Evolutionary conservation across 2,329 filamentous ascomycete species (phyloP), one percentile per base, ranked within the genome.

Genomic region (Colletotrichum tropicale): DNA sequence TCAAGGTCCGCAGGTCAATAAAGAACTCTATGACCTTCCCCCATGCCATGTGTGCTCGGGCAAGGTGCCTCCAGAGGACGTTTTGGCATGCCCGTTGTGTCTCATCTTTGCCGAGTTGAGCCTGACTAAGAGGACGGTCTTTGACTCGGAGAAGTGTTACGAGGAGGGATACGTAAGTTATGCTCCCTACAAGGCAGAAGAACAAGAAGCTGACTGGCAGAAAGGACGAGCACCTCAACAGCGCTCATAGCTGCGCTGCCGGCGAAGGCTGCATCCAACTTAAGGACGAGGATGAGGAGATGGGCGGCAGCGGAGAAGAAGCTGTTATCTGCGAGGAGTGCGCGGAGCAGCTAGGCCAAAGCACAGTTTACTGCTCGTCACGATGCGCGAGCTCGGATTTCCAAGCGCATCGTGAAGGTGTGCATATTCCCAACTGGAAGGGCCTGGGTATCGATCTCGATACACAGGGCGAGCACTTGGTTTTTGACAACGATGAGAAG

Each of bases 61-160:
- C 67, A 55, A 76, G 1, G 82, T 86, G 16, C 80, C 85, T 16
- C 61, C 79, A 2, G 82, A 83, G 58, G 80, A 84, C 10, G 84
- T 88, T 9, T 72, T 86, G 2, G 85, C 86, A 7, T 90, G 88
- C 67, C 81, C 85, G 3, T 66, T 88, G 8, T 90, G 88, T 78
- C 86, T 89, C 77, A 79, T 86, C n/a, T 79, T 88, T 3, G 76
- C 80, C 13, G 81, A 85, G 52, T 82, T 86, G 74, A 84, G 85
- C 15, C 81, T 86, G 5, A 76, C 76, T 12, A 80, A 81, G 66
- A 81, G 87, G 71, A 85, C 85, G 3, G 80, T 88, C 9, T 90
- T 88, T 77, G 89, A 88, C 79, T 87, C 86, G 1, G 82, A 86
- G 8, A 81, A 81, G 28, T 89, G 88, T 77, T 82, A 82, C 32